Conservation (phyloP, 768 basidiomycete species). For the Serendipita indica region DNA sequence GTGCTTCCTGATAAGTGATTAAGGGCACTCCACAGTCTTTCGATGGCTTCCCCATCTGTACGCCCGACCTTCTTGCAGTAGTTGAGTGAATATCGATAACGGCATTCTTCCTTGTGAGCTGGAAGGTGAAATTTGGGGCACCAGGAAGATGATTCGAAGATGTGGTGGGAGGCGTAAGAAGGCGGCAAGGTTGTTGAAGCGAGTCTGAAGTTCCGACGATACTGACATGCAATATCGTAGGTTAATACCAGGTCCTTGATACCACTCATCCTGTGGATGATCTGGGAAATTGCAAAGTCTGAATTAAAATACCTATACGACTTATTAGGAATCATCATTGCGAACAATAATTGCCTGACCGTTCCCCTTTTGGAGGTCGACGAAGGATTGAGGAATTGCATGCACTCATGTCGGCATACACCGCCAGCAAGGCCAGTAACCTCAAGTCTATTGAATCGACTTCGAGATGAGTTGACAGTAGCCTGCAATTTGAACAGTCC, state of each 20-base stretch:
- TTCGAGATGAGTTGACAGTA: background rate
- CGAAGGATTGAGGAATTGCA: too few species aligned
- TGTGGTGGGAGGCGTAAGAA: background rate
- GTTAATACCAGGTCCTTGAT: constrained; percentile 13
- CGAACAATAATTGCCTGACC: background rate
- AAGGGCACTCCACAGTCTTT: constrained; percentile 16
- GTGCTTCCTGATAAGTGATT: constrained; percentile 3
- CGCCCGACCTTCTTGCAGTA: constrained; percentile 20
- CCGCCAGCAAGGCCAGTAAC: constrained; percentile 2
- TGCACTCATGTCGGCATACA: background rate
- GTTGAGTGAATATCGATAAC: constrained; percentile 22
- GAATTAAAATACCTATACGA: background rate
- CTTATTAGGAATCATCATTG: background rate
- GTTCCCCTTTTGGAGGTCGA: background rate
- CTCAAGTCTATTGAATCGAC: background rate
- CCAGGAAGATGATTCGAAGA: constrained; percentile 14
- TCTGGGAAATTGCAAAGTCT: background rate
- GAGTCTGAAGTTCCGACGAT: constrained; percentile 11
- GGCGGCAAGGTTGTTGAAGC: background rate
- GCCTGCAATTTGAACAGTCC: background rate
- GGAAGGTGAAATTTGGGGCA: constrained; percentile 30
- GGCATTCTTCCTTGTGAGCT: constrained; percentile 22
- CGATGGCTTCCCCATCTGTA: constrained; percentile 26
- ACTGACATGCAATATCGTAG: constrained; percentile 25
- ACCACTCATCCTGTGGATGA: background rate